A percentile compares a stretch with the other conserved stretches of the same genome.
Evolutionary conservation across 2,329 filamentous ascomycete genomes (phyloP).

Genomic region (Pseudogymnoascus sp.): DNA sequence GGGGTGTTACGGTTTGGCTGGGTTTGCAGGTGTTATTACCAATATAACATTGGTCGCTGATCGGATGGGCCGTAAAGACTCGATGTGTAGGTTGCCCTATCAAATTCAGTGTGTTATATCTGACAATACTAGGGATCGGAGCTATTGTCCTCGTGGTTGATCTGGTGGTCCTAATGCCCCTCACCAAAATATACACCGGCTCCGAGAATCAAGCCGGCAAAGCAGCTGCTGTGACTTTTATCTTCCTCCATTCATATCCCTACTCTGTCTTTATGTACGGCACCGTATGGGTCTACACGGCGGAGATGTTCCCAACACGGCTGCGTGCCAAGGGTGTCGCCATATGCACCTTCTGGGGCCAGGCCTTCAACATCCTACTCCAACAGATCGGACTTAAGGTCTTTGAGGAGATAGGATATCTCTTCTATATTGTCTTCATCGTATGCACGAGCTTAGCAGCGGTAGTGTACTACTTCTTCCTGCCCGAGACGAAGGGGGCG

Average conservation of each 20-base stretch:
- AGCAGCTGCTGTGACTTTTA: slow-evolving; percentile 14
- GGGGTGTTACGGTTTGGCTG: slow-evolving; percentile 14
- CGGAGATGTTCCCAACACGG: slow-evolving; percentile 63
- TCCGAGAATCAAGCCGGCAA: slow-evolving; percentile 13
- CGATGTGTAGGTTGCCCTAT: slow-evolving; percentile 1
- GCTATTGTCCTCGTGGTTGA: neutral
- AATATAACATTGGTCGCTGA: slow-evolving; percentile 23
- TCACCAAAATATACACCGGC: slow-evolving; percentile 7
- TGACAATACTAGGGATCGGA: neutral
- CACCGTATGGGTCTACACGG: slow-evolving; percentile 48
- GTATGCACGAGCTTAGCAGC: slow-evolving; percentile 10
- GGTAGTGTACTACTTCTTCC: slow-evolving; percentile 9
- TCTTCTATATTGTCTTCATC: slow-evolving; percentile 15
- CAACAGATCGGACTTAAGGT: slow-evolving; percentile 10
- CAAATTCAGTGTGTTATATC: neutral
- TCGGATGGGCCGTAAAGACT: neutral
- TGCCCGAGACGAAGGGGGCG: slow-evolving; percentile 10
- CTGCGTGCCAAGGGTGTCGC: slow-evolving; percentile 33
- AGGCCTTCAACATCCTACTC: slow-evolving; percentile 11
- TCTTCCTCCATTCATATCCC: slow-evolving; percentile 14
- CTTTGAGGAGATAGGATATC: slow-evolving; percentile 12
- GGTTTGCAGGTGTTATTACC: slow-evolving; percentile 12
- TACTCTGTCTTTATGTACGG: slow-evolving; percentile 16
- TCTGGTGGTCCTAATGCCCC: slow-evolving; percentile 4
- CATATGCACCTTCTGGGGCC: slow-evolving; percentile 13